These are phyloP conservation scores for Candida broadrunensis DNA, from an alignment of 805 yeast species.

Conservation along the genomic window DNA sequence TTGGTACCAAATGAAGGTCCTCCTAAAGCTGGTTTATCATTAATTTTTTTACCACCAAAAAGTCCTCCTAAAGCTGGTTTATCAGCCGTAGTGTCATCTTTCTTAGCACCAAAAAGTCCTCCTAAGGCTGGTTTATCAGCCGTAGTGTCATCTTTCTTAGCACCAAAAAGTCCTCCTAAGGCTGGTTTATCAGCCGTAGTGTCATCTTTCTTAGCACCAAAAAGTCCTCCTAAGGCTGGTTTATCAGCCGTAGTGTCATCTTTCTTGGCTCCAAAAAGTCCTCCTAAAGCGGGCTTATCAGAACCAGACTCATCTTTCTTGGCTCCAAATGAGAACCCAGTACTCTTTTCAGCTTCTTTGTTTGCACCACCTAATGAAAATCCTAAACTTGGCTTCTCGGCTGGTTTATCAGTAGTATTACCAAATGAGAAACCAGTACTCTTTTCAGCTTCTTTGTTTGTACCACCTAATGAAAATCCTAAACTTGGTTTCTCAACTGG, in stretches of 20 bases:
- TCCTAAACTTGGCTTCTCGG: slow-evolving; percentile 4
- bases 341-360: slow-evolving; percentile 13
- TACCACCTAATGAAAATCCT: slow-evolving; percentile 21
- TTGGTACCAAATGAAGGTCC: slow-evolving; percentile 14
- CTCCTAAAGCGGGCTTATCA: slow-evolving; percentile 7
- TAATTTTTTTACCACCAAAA: slow-evolving; percentile 22
- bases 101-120: slow-evolving; percentile 11
- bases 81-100: slow-evolving; percentile 8
- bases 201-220: slow-evolving; percentile 16
- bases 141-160: slow-evolving; percentile 18
- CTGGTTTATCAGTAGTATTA: slow-evolving; percentile 13
- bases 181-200: slow-evolving; percentile 12
- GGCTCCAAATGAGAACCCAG: slow-evolving; percentile 19
- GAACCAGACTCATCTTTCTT: slow-evolving; percentile 10
- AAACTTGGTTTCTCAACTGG: slow-evolving; percentile 7
- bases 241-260: slow-evolving; percentile 12
- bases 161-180: slow-evolving; percentile 23
- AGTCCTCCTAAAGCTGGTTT: slow-evolving; percentile 10
- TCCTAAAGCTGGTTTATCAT: slow-evolving; percentile 14
- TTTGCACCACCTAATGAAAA: slow-evolving; percentile 22
- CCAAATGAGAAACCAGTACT: slow-evolving; percentile 17
- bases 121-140: slow-evolving; percentile 9
- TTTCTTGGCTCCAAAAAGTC: slow-evolving; percentile 13
- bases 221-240: slow-evolving; percentile 9
- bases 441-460: slow-evolving; percentile 15